These are phyloP conservation scores for Aspergillus tamarii DNA, from an alignment of 2,329 filamentous ascomycete genomes.

Conservation along the genomic window DNA sequence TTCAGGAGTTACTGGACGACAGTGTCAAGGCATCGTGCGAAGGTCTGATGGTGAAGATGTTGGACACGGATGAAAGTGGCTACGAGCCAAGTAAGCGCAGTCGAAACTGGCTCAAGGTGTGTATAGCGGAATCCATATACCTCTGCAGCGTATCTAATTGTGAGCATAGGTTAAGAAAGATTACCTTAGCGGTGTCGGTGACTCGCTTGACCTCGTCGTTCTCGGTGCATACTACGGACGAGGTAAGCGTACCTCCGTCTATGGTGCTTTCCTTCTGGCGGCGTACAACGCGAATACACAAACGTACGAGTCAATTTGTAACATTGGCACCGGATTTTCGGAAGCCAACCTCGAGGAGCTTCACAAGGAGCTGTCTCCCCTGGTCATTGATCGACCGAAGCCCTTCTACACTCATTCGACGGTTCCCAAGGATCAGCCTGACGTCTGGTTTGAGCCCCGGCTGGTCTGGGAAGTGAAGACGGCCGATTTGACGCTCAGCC, in stretches of 20 bases:
- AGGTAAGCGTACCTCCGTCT: constrained; percentile 93
- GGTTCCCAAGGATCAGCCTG: constrained; percentile 88
- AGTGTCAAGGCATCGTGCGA: constrained; percentile 95
- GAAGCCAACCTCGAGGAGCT: constrained; percentile 92
- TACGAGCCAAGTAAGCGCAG: constrained; percentile 96
- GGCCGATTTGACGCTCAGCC: constrained; percentile 89
- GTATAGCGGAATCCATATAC: constrained; percentile 9
- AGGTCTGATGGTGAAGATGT: constrained; percentile 99
- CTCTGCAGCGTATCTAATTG: constrained; percentile 8
- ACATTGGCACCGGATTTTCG: constrained; percentile 96
- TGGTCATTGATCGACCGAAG: constrained; percentile 86
- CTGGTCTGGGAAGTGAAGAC: constrained; percentile 98
- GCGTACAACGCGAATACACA: constrained; percentile 84
- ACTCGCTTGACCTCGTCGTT: constrained; percentile 95
- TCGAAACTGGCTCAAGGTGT: constrained; percentile 95
- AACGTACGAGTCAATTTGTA: constrained; percentile 93
- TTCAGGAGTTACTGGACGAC: constrained; percentile 89
- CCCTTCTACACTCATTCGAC: constrained; percentile 89
- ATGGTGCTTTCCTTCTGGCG: constrained; percentile 92
- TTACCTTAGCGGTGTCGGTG: constrained; percentile 89
- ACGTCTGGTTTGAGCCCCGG: constrained; percentile 96
- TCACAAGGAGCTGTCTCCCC: constrained; percentile 72
- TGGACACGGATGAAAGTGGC: constrained; percentile 87
- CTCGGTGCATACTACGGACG: constrained; percentile 92
- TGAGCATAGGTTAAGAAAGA: constrained; percentile 84